These are phyloP conservation scores for Boletus rex-veris DNA, from an alignment of 768 basidiomycete genomes.

Conservation along the genomic window DNA sequence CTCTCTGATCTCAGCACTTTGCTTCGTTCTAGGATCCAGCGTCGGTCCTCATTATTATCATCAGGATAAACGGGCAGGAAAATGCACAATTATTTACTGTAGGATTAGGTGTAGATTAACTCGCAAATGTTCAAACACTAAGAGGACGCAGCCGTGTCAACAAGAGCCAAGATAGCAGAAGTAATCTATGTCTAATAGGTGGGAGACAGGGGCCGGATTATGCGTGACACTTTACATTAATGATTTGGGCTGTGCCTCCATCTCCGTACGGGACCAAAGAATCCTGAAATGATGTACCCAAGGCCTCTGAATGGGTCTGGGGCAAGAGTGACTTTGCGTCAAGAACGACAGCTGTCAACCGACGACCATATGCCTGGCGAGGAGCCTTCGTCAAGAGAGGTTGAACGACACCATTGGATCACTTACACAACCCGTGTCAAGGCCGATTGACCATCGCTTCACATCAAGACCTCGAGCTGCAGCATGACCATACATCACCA, in stretches of 20 bases:
- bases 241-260: conserved; percentile 43
- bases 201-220: background rate
- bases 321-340: conserved; percentile 24
- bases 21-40: background rate
- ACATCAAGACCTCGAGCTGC: conserved; percentile 78
- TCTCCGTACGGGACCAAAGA: conserved; percentile 55
- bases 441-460: conserved; percentile 77
- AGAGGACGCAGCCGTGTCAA: background rate
- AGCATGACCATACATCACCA: conserved; percentile 85
- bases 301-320: conserved; percentile 7
- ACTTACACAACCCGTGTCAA: conserved; percentile 85
- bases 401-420: background rate
- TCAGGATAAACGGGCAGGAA: background rate
- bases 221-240: conserved; percentile 47
- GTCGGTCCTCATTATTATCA: background rate
- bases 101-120: background rate
- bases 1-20: no score
- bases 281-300: conserved; percentile 20
- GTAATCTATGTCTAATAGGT: background rate
- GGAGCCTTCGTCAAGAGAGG: background rate
- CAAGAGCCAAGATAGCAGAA: background rate
- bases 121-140: background rate
- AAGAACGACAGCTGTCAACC: conserved; percentile 68
- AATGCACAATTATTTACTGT: background rate
- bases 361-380: conserved; percentile 52